Percentiles rank a stretch among this genome's conserved stretches.
Evolutionary conservation across 2,329 filamentous ascomycete species (phyloP).

Genomic region (Anisogramma anomala): DNA sequence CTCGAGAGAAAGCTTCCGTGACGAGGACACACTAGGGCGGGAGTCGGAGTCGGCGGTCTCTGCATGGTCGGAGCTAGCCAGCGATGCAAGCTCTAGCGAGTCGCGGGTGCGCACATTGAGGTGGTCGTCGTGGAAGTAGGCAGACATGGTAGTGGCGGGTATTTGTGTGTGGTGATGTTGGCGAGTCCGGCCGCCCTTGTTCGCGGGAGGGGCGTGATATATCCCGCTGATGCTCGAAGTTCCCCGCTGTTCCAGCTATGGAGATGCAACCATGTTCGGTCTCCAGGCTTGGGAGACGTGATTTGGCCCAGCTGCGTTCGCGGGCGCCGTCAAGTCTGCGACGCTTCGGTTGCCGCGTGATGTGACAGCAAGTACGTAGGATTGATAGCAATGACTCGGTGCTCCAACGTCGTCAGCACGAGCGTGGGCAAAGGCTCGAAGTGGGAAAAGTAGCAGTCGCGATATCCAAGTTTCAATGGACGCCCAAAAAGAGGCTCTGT

Average conservation of each 20-base stretch:
- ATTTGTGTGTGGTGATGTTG: not conserved
- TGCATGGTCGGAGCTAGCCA: conserved; percentile 69
- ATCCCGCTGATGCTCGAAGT: conserved; percentile 4
- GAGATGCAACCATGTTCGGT: conserved; percentile 10
- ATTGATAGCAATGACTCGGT: not conserved
- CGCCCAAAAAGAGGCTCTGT: too few species aligned
- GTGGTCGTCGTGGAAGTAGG: conserved; percentile 30
- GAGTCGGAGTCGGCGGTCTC: conserved; percentile 58
- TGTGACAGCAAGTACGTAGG: too few species aligned
- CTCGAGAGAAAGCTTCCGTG: conserved; percentile 77
- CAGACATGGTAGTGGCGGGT: conserved; percentile 23
- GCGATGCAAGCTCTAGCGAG: conserved; percentile 89
- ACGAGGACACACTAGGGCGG: conserved; percentile 81
- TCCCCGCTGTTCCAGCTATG: conserved; percentile 1
- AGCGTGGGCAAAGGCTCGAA: not conserved
- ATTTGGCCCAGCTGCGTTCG: too few species aligned
- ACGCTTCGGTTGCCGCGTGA: too few species aligned
- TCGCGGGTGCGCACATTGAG: conserved; percentile 54
- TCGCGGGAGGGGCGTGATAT: not conserved
- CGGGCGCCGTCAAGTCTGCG: too few species aligned
- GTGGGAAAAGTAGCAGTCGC: too few species aligned
- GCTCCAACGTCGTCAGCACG: not conserved
- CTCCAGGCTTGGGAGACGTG: not conserved
- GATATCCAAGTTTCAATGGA: too few species aligned
- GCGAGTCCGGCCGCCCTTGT: conserved; percentile 6